Base-by-base conservation (phyloP, 805 yeast species). In the Ogataea trehaloabstinens region DNA sequence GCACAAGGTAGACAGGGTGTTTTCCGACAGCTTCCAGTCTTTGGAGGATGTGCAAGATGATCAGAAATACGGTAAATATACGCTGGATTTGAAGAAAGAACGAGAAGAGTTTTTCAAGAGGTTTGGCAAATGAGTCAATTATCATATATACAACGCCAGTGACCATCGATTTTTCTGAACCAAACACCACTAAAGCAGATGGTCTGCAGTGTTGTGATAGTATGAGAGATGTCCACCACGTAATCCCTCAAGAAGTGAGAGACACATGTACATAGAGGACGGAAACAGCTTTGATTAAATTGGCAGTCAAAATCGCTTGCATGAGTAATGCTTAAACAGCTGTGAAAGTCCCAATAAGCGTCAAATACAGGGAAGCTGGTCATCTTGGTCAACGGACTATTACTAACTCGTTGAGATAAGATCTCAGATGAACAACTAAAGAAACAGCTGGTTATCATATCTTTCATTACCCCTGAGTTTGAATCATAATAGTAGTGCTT, bases 401-500 rank as follows among this genome's bases (percentile, higher is more conserved):
- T 28, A 1, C 48, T 22, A 17, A 56, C 24, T 29, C 83, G 56
- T 31, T 58, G 52, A 4, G 67, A 43, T 31, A 80, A 44, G 4
- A 64, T 63, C 30, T 69, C 70, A 5, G 78, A 74, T 19, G 77
- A 68, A 15, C 73, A 65, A 20, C 76, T 79, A 48, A 82, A 70
- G 37, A 82, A 59, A 7, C 75, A 70, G 4, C 79, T 74, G 0
- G 84, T 74, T 19, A 78, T 74, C 52, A 84, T 64, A 48, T 85
- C 93, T 41, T 72, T 77, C 56, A 69, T 76, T 7, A 63, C 64
- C 0, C 71, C 73, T 6, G 65, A 64, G 2, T 62, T 55, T 4
- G 56, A 56, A 42, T 75, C 76, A 49, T 70, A 80, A 54, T 77
- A 79, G 35, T 75, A 76, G 52, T 85, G 95, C 34, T 74, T 70